Evolutionary conservation across 2,329 filamentous ascomycete genomes (phyloP).

Genomic region (Aphanoascus verrucosus): DNA sequence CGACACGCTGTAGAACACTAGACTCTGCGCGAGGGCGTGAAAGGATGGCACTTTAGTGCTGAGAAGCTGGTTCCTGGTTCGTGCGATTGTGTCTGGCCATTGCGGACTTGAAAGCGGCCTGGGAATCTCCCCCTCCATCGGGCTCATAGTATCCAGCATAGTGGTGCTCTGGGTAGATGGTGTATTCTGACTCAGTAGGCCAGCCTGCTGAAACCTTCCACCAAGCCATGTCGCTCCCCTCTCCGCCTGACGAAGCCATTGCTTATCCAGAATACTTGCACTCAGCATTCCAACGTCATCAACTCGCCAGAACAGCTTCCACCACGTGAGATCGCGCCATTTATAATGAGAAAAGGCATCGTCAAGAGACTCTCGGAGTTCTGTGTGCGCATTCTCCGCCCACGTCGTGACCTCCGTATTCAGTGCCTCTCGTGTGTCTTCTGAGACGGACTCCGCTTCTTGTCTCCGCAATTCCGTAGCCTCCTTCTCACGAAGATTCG

Average conservation of each 20-base stretch:
- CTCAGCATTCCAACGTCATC: slow-evolving; percentile 83
- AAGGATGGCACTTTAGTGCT: slow-evolving; percentile 58
- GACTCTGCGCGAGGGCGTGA: slow-evolving; percentile 60
- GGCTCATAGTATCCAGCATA: background rate
- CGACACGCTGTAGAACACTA: slow-evolving; percentile 64
- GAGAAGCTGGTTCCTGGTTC: slow-evolving; percentile 56
- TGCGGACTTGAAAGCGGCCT: slow-evolving; percentile 23
- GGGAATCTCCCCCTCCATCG: background rate
- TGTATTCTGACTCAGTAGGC: slow-evolving; percentile 32
- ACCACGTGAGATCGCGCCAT: slow-evolving; percentile 80
- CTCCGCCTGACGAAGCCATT: slow-evolving; percentile 70
- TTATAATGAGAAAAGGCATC: slow-evolving; percentile 61
- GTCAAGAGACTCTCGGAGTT: slow-evolving; percentile 70
- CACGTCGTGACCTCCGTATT: slow-evolving; percentile 54
- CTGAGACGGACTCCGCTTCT: slow-evolving; percentile 29
- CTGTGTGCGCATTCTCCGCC: slow-evolving; percentile 70
- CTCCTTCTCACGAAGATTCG: slow-evolving; percentile 24
- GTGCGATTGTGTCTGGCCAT: slow-evolving; percentile 67
- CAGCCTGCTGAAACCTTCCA: slow-evolving; percentile 60
- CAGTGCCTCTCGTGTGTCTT: slow-evolving; percentile 42
- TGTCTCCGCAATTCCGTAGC: slow-evolving; percentile 23
- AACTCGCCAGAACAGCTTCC: slow-evolving; percentile 89
- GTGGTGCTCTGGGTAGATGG: background rate
- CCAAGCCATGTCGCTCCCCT: slow-evolving; percentile 72
- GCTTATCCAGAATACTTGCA: slow-evolving; percentile 62